Percentiles rank a stretch among this genome's conserved stretches.
These are phyloP conservation scores for Glonium stellatum DNA, from an alignment of 495 filamentous ascomycete species.

Conservation along the genomic window DNA sequence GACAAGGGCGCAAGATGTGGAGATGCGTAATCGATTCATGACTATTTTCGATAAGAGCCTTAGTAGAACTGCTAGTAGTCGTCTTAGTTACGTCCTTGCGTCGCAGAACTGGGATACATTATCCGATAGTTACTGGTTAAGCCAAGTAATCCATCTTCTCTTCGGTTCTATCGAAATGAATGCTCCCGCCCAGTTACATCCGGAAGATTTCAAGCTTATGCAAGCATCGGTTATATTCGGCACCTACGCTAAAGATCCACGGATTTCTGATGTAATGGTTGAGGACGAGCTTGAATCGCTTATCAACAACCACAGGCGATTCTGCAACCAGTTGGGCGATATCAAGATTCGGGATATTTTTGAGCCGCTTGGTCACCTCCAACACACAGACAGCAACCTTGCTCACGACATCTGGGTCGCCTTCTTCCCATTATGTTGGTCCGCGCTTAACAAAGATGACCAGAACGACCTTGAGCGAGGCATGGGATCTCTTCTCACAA, in stretches of 20 bases:
- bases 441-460: slow-evolving; percentile 77
- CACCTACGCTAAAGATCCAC: slow-evolving; percentile 61
- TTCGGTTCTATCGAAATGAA: slow-evolving; percentile 86
- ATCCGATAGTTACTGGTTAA: slow-evolving; percentile 89
- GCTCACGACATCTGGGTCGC: slow-evolving; percentile 84
- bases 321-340: slow-evolving; percentile 72
- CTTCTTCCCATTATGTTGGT: slow-evolving; percentile 90
- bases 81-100: slow-evolving; percentile 78
- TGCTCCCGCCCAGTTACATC: slow-evolving; percentile 62
- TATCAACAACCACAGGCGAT: slow-evolving; percentile 69
- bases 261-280: slow-evolving; percentile 64
- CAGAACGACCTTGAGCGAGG: slow-evolving; percentile 86
- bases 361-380: slow-evolving; percentile 86
- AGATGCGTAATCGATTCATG: slow-evolving; percentile 96
- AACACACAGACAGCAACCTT: slow-evolving; percentile 75
- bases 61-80: slow-evolving; percentile 74
- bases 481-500: slow-evolving; percentile 76
- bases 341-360: slow-evolving; percentile 80
- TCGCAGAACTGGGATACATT: slow-evolving; percentile 98
- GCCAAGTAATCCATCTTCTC: slow-evolving; percentile 85
- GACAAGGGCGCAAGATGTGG: slow-evolving; percentile 85
- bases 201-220: slow-evolving; percentile 73
- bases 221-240: slow-evolving; percentile 62
- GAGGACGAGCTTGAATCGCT: slow-evolving; percentile 78
- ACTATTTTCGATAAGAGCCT: slow-evolving; percentile 87